Evolutionary conservation across 768 basidiomycete genomes (phyloP).

Genomic region (Mycena metata): DNA sequence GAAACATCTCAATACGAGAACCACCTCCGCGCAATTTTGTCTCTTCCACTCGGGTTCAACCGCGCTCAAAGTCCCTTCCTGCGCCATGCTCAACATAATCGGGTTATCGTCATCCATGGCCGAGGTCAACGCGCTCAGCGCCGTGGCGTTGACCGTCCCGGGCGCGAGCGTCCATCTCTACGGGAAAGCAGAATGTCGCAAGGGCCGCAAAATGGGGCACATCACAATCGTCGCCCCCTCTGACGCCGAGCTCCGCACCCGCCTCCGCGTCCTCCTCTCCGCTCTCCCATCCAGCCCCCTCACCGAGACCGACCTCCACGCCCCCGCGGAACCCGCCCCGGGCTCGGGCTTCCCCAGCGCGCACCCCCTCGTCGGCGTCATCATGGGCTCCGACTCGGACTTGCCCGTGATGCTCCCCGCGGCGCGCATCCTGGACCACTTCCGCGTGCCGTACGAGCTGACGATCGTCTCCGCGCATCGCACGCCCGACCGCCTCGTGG

Average conservation of each 20-base stretch:
- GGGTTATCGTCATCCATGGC: slow-evolving; percentile 79
- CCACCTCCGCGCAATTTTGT: slow-evolving; percentile 94
- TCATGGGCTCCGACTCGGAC: slow-evolving; percentile 99
- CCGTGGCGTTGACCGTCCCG: slow-evolving; percentile 74
- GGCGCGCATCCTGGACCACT: slow-evolving; percentile 86
- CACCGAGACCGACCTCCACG: slow-evolving; percentile 66
- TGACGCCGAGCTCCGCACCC: slow-evolving; percentile 77
- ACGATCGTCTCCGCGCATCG: slow-evolving; percentile 98
- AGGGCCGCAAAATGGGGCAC: slow-evolving; percentile 98
- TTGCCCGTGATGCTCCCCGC: slow-evolving; percentile 94
- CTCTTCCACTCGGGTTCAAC: slow-evolving; percentile 92
- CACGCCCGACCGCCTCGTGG: slow-evolving; percentile 87
- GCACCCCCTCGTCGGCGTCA: slow-evolving; percentile 88
- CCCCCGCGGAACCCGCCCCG: slow-evolving; percentile 59
- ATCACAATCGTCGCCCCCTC: slow-evolving; percentile 89
- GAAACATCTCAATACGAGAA: slow-evolving; percentile 97
- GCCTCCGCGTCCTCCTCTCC: slow-evolving; percentile 81
- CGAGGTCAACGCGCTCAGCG: slow-evolving; percentile 67
- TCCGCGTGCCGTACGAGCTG: slow-evolving; percentile 90
- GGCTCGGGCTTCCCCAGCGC: slow-evolving; percentile 70
- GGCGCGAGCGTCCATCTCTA: slow-evolving; percentile 92
- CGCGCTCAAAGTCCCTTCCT: slow-evolving; percentile 85
- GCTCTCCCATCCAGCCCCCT: slow-evolving; percentile 66
- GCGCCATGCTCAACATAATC: slow-evolving; percentile 95
- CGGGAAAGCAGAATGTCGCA: slow-evolving; percentile 91